phyloP scores from a whole-genome alignment of 345 rosid genomes.

The Angophora floribunda region DNA sequence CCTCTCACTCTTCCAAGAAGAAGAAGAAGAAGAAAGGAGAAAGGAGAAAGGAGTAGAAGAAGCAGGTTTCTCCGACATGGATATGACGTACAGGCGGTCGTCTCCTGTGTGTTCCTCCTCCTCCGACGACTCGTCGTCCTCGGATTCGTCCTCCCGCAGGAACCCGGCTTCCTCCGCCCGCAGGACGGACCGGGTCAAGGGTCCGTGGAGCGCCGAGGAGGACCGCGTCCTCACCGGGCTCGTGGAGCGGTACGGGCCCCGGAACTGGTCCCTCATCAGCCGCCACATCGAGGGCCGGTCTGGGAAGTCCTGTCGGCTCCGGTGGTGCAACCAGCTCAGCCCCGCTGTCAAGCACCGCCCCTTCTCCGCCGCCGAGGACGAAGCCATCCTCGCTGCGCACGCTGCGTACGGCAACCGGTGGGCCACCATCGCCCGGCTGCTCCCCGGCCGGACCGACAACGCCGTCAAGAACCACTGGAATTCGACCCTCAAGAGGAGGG shows the following conservation, averaged over 20 bases:
- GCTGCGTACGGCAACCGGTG: conserved; percentile 49
- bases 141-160: background rate
- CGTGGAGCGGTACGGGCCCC: conserved; percentile 44
- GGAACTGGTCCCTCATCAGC: conserved; percentile 61
- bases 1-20: background rate
- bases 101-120: background rate
- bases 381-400: conserved; percentile 36
- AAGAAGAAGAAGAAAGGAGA: background rate
- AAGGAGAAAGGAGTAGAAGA: background rate
- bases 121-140: background rate
- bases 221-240: conserved; percentile 35
- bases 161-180: background rate
- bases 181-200: conserved; percentile 25
- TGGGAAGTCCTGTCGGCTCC: conserved; percentile 53
- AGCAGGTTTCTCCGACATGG: background rate
- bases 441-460: conserved; percentile 61
- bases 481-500: conserved; percentile 29
- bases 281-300: conserved; percentile 41
- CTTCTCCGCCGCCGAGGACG: conserved; percentile 46
- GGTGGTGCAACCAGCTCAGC: conserved; percentile 72
- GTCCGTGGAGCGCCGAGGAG: conserved; percentile 55
- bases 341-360: conserved; percentile 59
- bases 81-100: background rate
- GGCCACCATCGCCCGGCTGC: conserved; percentile 52
- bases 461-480: conserved; percentile 67